phyloP scores from a whole-genome alignment of 345 rosid genomes.

The Gossypioides kirkii region DNA sequence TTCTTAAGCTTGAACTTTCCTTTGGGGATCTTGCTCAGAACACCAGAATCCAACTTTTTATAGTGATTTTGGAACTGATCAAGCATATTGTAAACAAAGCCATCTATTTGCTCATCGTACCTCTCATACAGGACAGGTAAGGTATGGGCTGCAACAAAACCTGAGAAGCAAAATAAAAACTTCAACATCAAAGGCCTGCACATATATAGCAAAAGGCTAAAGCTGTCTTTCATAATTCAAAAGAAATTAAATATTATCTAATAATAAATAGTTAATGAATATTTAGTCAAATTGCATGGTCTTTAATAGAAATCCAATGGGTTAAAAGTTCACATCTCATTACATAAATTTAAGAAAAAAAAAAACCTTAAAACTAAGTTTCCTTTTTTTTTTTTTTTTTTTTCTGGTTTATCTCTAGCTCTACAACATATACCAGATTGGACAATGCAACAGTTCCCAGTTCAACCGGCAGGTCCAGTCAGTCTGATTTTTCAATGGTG shows the following conservation, averaged over 20 bases:
- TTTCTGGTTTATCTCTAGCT: no score
- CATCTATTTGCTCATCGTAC: constrained; percentile 75
- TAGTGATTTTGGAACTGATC: constrained; percentile 59
- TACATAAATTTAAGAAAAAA: no score
- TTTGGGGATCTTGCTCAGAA: constrained; percentile 71
- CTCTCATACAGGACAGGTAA: constrained; percentile 85
- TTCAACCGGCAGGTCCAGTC: background rate
- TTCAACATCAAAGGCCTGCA: background rate
- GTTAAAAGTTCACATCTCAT: no score
- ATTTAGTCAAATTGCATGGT: no score
- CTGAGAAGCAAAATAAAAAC: constrained; percentile 28
- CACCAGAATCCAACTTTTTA: constrained; percentile 51
- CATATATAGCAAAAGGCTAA: background rate
- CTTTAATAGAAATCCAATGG: no score
- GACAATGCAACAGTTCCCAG: background rate
- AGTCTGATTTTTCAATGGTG: no score
- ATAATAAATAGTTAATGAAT: no score
- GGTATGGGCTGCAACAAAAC: constrained; percentile 89
- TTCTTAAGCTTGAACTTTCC: constrained; percentile 64
- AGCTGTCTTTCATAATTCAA: background rate
- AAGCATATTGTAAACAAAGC: constrained; percentile 41
- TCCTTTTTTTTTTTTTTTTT: no score
- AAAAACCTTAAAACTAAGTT: no score
- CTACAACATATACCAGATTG: background rate
- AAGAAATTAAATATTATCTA: no score